phyloP scores from a whole-genome alignment of 176 grass and related monocot species.

The Carex pumila region DNA sequence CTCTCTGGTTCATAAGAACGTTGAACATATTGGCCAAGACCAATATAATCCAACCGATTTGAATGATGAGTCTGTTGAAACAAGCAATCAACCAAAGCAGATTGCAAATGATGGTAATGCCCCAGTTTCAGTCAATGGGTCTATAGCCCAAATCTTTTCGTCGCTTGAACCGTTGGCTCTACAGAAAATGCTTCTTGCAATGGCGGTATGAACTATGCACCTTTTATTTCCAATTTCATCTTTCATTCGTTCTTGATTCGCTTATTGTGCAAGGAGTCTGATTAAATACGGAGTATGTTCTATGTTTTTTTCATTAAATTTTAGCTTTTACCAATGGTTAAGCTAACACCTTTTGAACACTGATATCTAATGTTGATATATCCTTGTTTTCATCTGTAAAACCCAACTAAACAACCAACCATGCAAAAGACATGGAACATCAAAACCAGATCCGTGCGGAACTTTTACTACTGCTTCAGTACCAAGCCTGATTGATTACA shows the following conservation, averaged over 20 bases:
- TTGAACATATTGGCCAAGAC: constrained; percentile 44
- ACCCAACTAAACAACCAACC: background rate
- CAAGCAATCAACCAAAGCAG: constrained; percentile 28
- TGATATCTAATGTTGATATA: background rate
- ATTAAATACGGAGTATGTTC: background rate
- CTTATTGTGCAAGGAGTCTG: background rate
- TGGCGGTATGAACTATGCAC: constrained; percentile 54
- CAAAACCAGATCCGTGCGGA: background rate
- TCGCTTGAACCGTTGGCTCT: constrained; percentile 58
- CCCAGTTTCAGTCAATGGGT: constrained; percentile 42
- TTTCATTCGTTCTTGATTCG: background rate
- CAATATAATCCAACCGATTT: constrained; percentile 13
- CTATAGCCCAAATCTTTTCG: constrained; percentile 58
- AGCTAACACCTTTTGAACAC: background rate
- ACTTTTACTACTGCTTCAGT: background rate
- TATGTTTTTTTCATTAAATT: background rate
- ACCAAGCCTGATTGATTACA: background rate
- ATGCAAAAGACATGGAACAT: background rate
- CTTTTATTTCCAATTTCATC: background rate
- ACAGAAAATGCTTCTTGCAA: constrained; percentile 42
- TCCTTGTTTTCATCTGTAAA: background rate
- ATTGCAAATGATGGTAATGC: constrained; percentile 31
- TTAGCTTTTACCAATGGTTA: background rate
- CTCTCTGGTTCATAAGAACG: constrained; percentile 66
- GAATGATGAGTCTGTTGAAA: constrained; percentile 26